Percentiles rank a stretch among this genome's conserved stretches.
These are phyloP conservation scores for Hemileccinum impolitum DNA, from an alignment of 768 basidiomycete genomes.

Conservation along the genomic window DNA sequence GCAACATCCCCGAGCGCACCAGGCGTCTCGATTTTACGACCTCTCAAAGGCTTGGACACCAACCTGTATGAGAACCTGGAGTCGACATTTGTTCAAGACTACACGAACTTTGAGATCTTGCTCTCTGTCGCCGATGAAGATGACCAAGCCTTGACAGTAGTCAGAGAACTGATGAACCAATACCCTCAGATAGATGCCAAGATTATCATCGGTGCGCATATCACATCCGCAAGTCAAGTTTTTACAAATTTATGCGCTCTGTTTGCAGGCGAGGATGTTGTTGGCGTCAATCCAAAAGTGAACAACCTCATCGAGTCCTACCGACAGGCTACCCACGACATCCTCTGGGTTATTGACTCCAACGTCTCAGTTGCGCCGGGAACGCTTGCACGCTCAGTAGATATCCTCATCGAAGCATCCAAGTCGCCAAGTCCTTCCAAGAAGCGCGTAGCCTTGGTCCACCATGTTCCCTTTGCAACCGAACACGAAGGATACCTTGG, in stretches of 20 bases:
- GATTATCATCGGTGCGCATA: constrained; percentile 68
- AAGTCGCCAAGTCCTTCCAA: constrained; percentile 33
- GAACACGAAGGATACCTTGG: constrained; percentile 70
- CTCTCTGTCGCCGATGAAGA: constrained; percentile 85
- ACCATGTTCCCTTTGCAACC: constrained; percentile 91
- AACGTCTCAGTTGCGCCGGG: constrained; percentile 77
- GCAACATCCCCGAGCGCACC: constrained; percentile 56
- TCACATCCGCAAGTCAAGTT: neutral
- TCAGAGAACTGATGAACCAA: constrained; percentile 69
- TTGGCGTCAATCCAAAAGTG: constrained; percentile 96
- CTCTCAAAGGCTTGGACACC: constrained; percentile 90
- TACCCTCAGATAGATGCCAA: constrained; percentile 74
- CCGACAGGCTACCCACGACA: constrained; percentile 75
- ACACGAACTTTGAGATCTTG: constrained; percentile 87
- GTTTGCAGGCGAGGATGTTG: constrained; percentile 65
- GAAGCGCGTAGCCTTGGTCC: constrained; percentile 75
- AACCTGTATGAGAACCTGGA: constrained; percentile 97
- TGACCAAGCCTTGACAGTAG: constrained; percentile 87
- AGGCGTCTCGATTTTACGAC: constrained; percentile 92
- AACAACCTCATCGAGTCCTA: constrained; percentile 93
- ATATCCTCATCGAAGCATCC: constrained; percentile 53
- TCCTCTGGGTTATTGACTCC: constrained; percentile 97
- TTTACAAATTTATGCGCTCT: constrained; percentile 1
- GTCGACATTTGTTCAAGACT: constrained; percentile 88
- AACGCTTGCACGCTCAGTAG: constrained; percentile 82